Base-by-base conservation (phyloP, 257 asterid genomes). In the Misopates orontium region DNA sequence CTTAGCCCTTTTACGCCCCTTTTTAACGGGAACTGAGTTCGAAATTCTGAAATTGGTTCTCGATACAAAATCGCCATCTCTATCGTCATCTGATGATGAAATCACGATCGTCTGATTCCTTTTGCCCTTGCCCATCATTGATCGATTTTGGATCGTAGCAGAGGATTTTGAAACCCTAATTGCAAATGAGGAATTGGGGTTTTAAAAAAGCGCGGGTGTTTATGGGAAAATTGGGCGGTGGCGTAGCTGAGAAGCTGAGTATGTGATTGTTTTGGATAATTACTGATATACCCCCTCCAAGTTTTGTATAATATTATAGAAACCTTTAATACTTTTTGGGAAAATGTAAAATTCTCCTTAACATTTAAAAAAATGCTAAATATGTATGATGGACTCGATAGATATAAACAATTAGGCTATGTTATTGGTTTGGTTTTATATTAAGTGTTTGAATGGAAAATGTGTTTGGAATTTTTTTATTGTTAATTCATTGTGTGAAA, bases 81-180 rank as follows among this genome's bases (percentile, higher is more conserved):
- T 83, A 13, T 84, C 96, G 22, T 82, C 87, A 17, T 83, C 89
- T 10, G 95, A 84, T 5, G 96, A 87, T 10, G 85, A 85, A 39
- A 92, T 74, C 16, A 85, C 75, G 57, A 84, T 36, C 56, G 80
- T 23, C 1, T 75, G 63, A 40, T 70, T 84, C 79, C 96, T 69
- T 74, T 87, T 92, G 57, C 75, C 80, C 77, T 72, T 91, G 66
- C 84, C 87, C 98, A 85, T 86, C 20, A 17, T 10, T 16, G 21
- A 32, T 21, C 50, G 15, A 58, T 16, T 18, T 23, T 55, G n/a
- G 15, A n/a, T n/a, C n/a, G n/a, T n/a, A n/a, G n/a, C n/a, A n/a
- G n/a, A n/a, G n/a, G n/a, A 12, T 2, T 67, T 56, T 17, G 55
- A 23, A 65, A 73, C 80, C 80, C 80, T 76, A 66, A 47, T 20